Base-by-base conservation (phyloP, 176 grass and related monocot species). In the Hsuehochloa calcarea region DNA sequence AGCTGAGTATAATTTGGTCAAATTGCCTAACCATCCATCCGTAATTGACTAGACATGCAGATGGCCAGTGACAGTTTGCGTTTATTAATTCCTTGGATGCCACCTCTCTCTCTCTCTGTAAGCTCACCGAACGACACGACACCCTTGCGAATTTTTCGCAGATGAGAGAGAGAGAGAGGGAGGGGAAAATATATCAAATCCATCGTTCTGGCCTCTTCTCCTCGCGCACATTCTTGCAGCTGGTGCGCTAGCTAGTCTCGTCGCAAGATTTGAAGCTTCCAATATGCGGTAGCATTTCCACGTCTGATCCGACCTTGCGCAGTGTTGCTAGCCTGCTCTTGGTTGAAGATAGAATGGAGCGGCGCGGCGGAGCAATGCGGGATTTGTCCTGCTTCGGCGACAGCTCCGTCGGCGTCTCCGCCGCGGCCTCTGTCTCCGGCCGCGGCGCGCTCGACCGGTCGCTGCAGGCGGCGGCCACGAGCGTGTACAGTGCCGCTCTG, bases 371-470 rank as follows among this genome's bases (percentile, higher is more conserved):
- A 38, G 85, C 85, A 29, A 95, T 95, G 93, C 85, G 89, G 77
- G 93, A 95, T 64, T 79, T 95, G 46, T 90, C 93, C n/a, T 95
- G 93, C 93, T 95, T 95, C 79, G 85, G 90, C 23, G 90, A 95
- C 43, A 82, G 79, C 85, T 84, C 93, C 14, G 90, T 95, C 8
- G 35, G 71, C 62, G 60, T 95, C 54, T 68, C 85, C 51, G 49
- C 87, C 44, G 65, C 80, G 25, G 86, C 76, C 80, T 67, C 51
- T 11, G 80, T 79, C 56, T 83, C 86, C 16, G 76, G 87, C 78
- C n/a, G 86, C 45, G 70, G 69, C 46, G 69, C 83, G 69, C 89
- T 94, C 5, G 87, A 94, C 65, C 81, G 83, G 39, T 68, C 87
- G 46, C 75, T 94, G 64, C 84, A 87, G 55, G 89, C 87, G 25